Evolutionary conservation across 2,329 filamentous ascomycete genomes (phyloP), one percentile per base, ranked within the genome.

Genomic region (Rhytidhysteron rufulum): DNA sequence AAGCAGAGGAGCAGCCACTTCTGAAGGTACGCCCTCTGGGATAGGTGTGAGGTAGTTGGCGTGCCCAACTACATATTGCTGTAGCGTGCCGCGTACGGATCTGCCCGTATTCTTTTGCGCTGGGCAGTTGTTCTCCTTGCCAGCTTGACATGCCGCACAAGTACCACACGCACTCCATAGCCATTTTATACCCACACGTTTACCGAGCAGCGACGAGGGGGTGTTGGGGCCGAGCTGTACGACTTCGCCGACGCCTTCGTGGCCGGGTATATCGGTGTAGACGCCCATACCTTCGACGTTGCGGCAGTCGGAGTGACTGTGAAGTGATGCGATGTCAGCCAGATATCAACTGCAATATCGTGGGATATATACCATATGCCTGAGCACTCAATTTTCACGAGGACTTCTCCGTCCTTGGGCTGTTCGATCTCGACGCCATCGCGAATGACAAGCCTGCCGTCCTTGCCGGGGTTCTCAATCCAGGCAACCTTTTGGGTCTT

Each of bases 221-320:
- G 61, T 68, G 0, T 41, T 40, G 0, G 55, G 22, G 0, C 70
- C 69, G 0, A 65, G 47, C 30, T 54, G 50, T 6, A 73, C 64
- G 5, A 73, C 67, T 8, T 47, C 60, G 4, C 70, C 70, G 16
- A 73, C 60, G 15, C 70, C 71, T 42, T 73, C 71, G 47, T 73
- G 70, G 3, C 71, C 70, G 3, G 70, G 69, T 4, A 73, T 65
- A 42, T 71, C 60, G 5, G 69, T 72, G 52, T 69, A 73, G 56
- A 34, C 63, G 50, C 45, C 69, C 58, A 49, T 68, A 6, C 66
- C 66, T 9, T 62, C 61, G 5, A 73, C 64, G 43, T 70, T 72
- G 42, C 67, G 66, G 40, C 71, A 65, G 51, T 73, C 71, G 2
- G 69, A 72, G 53, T 73, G 70, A 37, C 54, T 57, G 34, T n/a